Base-by-base conservation (phyloP, 2,329 filamentous ascomycete species). In the Ophiostoma montium region DNA sequence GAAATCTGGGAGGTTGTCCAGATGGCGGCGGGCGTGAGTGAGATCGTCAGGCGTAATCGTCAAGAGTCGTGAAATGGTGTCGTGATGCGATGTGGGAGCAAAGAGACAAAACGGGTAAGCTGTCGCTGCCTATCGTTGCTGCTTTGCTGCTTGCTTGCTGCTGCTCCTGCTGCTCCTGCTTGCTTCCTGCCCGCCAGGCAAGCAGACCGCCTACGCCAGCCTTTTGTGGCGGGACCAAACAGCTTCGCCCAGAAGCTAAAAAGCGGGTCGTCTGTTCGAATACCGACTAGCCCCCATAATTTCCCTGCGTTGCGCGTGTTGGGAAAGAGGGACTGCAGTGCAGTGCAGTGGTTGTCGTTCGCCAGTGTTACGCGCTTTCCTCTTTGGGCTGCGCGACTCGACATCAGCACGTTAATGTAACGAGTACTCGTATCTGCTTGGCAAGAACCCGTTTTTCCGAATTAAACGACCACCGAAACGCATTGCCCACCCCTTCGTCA, bases 161-260 rank as follows among this genome's bases (percentile, higher is more conserved):
- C n/a, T n/a, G n/a, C n/a, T n/a, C n/a, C n/a, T n/a, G n/a, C n/a
- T 27, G 23, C 23, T 8, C 23, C 39, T 44, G 30, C 42, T 44
- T 15, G 32, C 5, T 33, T 45, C 23, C 15, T 27, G 48, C 47
- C 48, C 55, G n/a, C 57, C 54, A 59, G 58, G 58, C 59, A 61
- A 59, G 54, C 57, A 59, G 52, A 53, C 50, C 45, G 57, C 48
- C 57, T 55, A 60, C 58, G 54, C 50, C 50, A 53, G 53, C 53
- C 53, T 52, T 48, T 47, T 50, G n/a, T n/a, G n/a, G n/a, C n/a
- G n/a, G n/a, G n/a, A n/a, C n/a, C n/a, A n/a, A n/a, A n/a, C n/a
- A n/a, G 27, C 27, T 31, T 10, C 4, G 12, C 15, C 30, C 13
- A 21, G 35, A 35, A 52, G 49, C 49, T 50, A n/a, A 42, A 55